Evolutionary conservation across 129 eudicot species (phyloP), one percentile per base, ranked within the genome.

Genomic region (Flaveria linearis): DNA sequence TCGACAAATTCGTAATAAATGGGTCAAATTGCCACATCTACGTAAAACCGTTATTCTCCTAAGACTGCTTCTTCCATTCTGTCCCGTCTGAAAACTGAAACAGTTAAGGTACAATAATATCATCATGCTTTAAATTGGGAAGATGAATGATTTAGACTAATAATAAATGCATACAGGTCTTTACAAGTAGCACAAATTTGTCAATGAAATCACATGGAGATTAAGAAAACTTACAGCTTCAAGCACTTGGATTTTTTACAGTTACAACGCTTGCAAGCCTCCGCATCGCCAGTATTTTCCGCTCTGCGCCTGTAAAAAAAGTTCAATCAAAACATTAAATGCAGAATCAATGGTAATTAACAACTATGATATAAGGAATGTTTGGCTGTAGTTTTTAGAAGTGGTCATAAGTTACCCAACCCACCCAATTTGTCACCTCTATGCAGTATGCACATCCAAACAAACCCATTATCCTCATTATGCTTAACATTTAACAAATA

Each of bases 211-310:
- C 50, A 6, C 30, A 18, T 9, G 16, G 30, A 55, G 63, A 55
- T 57, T 74, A 79, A n/a, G 50, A 70, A 13, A 76, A 87, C 99
- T 94, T 83, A 91, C 99, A 91, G 97, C 75, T 94, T 94, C 85
- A 94, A 89, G 85, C 99, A 94, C 82, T 94, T 94, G 43, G 99
- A 91, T 81, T 90, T 94, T 83, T 94, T 94, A 82, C 99, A 94
- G 82, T 94, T 94, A 55, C 99, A 94, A 26, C 99, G 90, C 81
- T 94, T 94, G 79, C 99, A 94, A 61, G 90, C 84, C 55, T 84
- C 99, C 18, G 73, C 52, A 52, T 93, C 98, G 45, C 82, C 94
- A 61, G 58, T 84, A 62, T 75, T 74, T 52, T 92, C 98, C 16
- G 25, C 75, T 83, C 87, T 86, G 63, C 92, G 89, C 84, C 99